Percentiles rank a stretch among this genome's conserved stretches.
Conservation (phyloP, 345 rosid genomes). For the Populus euphratica region DNA sequence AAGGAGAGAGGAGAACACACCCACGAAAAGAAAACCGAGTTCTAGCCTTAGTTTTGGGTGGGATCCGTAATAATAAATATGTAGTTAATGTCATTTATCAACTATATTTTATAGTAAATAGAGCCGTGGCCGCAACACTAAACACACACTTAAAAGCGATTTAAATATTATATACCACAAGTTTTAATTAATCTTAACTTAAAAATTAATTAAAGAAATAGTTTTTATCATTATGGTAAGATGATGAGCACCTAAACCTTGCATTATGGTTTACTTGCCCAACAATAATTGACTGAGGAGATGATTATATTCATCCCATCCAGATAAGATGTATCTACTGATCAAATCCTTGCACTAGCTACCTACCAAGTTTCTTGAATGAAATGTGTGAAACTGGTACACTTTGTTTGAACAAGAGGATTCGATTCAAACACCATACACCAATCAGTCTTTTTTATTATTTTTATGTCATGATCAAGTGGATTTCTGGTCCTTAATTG, state of each 20-base stretch:
- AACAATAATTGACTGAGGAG: neutral
- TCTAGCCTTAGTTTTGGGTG: no score
- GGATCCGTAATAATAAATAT: no score
- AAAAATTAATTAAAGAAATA: no score
- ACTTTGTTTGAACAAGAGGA: neutral
- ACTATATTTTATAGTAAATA: no score
- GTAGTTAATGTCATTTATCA: no score
- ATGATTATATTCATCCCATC: neutral
- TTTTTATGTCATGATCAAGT: neutral
- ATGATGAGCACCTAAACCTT: neutral
- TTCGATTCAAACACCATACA: neutral
- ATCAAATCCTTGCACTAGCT: neutral
- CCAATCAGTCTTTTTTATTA: neutral
- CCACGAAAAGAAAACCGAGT: no score
- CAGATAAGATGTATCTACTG: neutral
- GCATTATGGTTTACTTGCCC: neutral
- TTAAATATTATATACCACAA: no score
- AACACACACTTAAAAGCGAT: no score
- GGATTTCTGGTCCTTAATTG: no score
- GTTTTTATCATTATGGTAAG: neutral
- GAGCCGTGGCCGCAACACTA: fast-evolving
- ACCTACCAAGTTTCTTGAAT: neutral
- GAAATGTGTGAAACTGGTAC: neutral
- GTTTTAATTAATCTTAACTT: no score
- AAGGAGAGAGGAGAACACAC: no score